These are phyloP conservation scores for Vinca minor DNA, from an alignment of 257 asterid species.

Conservation along the genomic window DNA sequence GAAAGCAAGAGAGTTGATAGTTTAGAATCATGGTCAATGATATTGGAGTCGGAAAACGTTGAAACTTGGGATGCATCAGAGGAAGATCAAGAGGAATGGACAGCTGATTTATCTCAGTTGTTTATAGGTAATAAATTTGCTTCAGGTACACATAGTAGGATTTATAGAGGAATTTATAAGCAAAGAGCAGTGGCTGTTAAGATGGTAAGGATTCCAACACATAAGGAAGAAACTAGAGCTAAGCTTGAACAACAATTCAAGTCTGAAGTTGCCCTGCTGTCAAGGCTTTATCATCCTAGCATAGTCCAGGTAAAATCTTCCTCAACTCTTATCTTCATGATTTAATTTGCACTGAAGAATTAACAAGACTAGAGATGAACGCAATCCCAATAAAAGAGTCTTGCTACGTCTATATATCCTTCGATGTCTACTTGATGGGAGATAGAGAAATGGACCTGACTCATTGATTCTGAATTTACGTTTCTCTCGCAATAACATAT, in stretches of 20 bases:
- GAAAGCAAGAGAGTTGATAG: slow-evolving; percentile 87
- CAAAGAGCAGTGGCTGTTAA: slow-evolving; percentile 43
- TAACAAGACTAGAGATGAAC: too few relatives aligned
- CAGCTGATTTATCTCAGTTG: slow-evolving; percentile 41
- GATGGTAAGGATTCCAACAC: slow-evolving; percentile 42
- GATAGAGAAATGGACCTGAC: too few relatives aligned
- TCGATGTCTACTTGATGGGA: too few relatives aligned
- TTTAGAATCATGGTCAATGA: slow-evolving; percentile 96
- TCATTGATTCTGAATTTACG: too few relatives aligned
- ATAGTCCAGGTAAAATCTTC: slow-evolving; percentile 29
- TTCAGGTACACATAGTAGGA: slow-evolving; percentile 40
- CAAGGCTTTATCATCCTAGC: slow-evolving; percentile 38
- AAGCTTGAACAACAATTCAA: slow-evolving; percentile 39
- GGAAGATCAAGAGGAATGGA: slow-evolving; percentile 46
- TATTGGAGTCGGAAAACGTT: slow-evolving; percentile 72
- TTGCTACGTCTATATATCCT: too few relatives aligned
- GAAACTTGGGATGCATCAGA: slow-evolving; percentile 72
- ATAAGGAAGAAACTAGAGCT: slow-evolving; percentile 35
- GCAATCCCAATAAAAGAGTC: too few relatives aligned
- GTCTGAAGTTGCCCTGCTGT: slow-evolving; percentile 40
- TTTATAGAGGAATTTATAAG: slow-evolving; percentile 39
- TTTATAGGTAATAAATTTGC: slow-evolving; percentile 42
- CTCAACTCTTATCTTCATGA: background rate
- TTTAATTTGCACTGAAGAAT: too few relatives aligned
- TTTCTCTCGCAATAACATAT: too few relatives aligned